Percentiles rank a stretch among this genome's conserved stretches.
These are phyloP conservation scores for Rhododendron williamsianum DNA, from an alignment of 148 eudicot species.

Conservation along the genomic window DNA sequence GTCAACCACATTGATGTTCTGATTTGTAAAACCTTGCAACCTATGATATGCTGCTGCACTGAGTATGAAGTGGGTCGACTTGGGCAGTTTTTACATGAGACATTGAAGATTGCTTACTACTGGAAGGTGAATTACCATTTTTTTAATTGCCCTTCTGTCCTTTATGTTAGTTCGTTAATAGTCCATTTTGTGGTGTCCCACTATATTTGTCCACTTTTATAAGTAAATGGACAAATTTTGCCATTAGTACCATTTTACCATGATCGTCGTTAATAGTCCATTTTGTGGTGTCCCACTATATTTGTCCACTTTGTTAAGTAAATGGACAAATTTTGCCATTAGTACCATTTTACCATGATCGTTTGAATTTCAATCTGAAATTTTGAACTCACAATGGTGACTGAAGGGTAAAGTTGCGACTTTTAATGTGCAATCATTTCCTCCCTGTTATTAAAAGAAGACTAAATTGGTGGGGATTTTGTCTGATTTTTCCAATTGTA, in stretches of 20 bases:
- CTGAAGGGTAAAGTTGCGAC: not conserved
- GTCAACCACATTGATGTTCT: conserved; percentile 96
- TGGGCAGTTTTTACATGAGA: conserved; percentile 87
- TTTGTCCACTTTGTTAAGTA: not conserved
- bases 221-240: not conserved
- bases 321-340: not conserved
- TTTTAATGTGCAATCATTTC: not conserved
- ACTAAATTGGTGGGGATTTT: not conserved
- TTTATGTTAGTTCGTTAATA: not conserved
- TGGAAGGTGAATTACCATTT: conserved; percentile 66
- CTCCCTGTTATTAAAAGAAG: not conserved
- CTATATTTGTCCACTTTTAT: not conserved
- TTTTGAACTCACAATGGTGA: not conserved
- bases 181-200: not conserved
- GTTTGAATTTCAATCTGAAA: not conserved
- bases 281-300: not conserved
- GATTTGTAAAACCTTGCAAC: conserved; percentile 94
- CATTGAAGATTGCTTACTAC: conserved; percentile 76
- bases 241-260: not conserved
- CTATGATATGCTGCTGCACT: conserved; percentile 98
- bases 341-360: not conserved
- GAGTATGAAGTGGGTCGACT: conserved; percentile 98
- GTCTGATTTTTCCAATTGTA: too few species aligned
- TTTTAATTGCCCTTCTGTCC: not conserved
- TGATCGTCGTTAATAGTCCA: not conserved